Evolutionary conservation across 2,329 filamentous ascomycete species (phyloP), one percentile per base, ranked within the genome.

Genomic region (Penicillium thymicola): DNA sequence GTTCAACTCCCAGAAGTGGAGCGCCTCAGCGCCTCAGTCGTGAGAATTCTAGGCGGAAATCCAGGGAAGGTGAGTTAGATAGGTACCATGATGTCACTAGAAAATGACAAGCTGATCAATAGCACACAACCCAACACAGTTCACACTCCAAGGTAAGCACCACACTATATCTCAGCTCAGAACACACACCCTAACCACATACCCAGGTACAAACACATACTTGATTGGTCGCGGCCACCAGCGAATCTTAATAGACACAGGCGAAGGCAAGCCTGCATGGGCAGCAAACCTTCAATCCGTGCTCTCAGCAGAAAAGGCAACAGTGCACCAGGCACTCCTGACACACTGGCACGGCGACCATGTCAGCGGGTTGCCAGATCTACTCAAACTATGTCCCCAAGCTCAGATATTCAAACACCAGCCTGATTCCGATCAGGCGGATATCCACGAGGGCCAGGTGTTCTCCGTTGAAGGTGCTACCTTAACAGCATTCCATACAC

Each of bases 281-380:
- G 80, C 85, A 41, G 73, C 80, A 0, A 82, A 84, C 0, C 75
- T 99, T 36, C 82, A 83, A 61, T 75, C 79, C 4, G 84, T 87
- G 0, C 80, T 97, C 3, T 72, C 79, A 7, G 76, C 84, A 25
- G 89, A 96, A 70, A 81, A 86, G 25, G 88, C 88, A 21, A 82
- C 79, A 0, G 78, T 97, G 25, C 79, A 84, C n/a, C 78, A 81
- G 18, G 86, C 87, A 0, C 79, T 99, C 23, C 79, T 99, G 47
- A 95, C 92, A 0, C 94, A 99, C 73, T 96, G 92, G 91, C 94
- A 99, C 70, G 83, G 78, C 41, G 94, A 99, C 69, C 94, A 99
- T 70, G 82, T 87, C 7, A 84, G 86, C 25, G 94, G 94, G 8
- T 82, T 97, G 25, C 71, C 76, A 3, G 86, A 95, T 65, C 78